Evolutionary conservation across 2,329 filamentous ascomycete species (phyloP), one percentile per base, ranked within the genome.

Genomic region (Colletotrichum agaves): DNA sequence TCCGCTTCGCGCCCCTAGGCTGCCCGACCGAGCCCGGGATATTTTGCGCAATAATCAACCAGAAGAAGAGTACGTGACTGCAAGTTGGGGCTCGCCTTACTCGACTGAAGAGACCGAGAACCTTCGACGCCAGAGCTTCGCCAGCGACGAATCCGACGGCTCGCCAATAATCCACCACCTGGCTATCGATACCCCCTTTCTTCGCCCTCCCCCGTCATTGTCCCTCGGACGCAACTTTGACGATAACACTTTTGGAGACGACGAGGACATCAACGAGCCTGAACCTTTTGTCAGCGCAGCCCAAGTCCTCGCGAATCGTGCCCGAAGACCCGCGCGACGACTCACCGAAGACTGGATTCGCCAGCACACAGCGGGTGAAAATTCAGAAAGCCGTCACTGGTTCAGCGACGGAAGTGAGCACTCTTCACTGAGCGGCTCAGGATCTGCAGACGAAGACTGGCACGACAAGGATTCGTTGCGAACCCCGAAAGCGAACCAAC

Each of bases 81-180:
- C 93, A 55, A 94, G 91, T 77, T 97, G 94, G 94, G 94, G 94
- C 63, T 97, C 94, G 61, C 94, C 94, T 21, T 97, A 97, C 80
- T 90, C 92, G 62, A 86, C 85, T 69, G 86, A 90, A 43, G 91
- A 87, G 64, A 78, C 77, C 72, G 78, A 75, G 50, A 79, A 84
- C 68, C 80, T 85, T 61, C 84, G 83, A 59, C 80, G 79, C 61
- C 79, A 82, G 69, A 88, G 86, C 72, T 82, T 83, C 71, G 86
- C 85, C 75, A 90, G 87, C 77, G 87, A 85, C 73, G 79, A 79
- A 65, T 90, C 87, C 3, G 87, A 88, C 73, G 87, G 87, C 69
- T 87, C 84, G 49, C 87, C 85, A 0, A 83, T 90, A 0, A 83
- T 90, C 69, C 88, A 90, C 71, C 86, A 86, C 63, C 81, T 91